A percentile compares a stretch with the other conserved stretches of the same genome.
Evolutionary conservation across 495 filamentous ascomycete species (phyloP).

Genomic region (Aspergillus nidulans): DNA sequence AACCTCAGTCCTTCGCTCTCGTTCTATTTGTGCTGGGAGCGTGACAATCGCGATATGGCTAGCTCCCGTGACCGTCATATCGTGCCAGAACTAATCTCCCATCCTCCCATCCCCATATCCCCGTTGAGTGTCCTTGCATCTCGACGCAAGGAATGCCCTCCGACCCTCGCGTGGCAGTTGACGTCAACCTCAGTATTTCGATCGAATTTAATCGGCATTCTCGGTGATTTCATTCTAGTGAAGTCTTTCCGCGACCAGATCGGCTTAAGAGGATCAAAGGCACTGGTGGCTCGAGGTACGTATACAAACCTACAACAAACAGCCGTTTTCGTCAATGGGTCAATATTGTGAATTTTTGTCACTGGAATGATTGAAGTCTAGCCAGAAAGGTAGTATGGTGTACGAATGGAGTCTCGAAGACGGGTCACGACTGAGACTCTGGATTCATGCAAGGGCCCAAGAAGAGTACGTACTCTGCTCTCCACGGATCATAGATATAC

Average conservation of each 20-base stretch:
- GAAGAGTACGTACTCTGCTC: background rate
- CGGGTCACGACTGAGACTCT: background rate
- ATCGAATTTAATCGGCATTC: background rate
- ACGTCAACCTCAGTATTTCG: background rate
- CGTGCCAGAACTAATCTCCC: background rate
- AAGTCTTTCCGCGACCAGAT: background rate
- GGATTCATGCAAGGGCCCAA: background rate
- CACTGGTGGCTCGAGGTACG: background rate
- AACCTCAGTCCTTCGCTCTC: background rate
- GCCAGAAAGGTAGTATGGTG: background rate
- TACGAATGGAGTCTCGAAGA: background rate
- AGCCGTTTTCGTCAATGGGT: background rate
- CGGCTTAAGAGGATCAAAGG: too few species aligned
- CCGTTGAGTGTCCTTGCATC: background rate
- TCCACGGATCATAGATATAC: background rate
- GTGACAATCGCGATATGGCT: too few species aligned
- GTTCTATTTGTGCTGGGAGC: background rate
- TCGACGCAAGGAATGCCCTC: background rate
- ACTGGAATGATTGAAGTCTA: background rate
- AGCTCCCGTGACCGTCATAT: background rate
- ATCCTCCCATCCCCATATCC: too few species aligned
- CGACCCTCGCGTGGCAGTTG: background rate
- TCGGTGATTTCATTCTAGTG: background rate
- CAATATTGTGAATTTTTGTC: background rate
- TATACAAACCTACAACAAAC: background rate